phyloP scores from a whole-genome alignment of 805 yeast genomes.

The Ogataea neopini region DNA sequence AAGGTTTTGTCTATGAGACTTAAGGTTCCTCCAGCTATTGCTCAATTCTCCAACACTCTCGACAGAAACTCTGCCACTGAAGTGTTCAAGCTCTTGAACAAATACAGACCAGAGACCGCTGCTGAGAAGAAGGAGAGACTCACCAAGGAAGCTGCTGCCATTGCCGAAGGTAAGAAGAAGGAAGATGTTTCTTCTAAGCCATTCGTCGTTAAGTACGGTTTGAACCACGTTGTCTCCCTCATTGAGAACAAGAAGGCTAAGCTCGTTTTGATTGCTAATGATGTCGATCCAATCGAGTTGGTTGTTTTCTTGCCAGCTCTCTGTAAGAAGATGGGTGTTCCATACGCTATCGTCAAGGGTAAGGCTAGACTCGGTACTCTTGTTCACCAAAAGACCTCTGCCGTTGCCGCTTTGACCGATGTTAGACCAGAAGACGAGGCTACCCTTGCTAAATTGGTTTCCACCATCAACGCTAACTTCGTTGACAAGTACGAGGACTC shows the following conservation, averaged over 20 bases:
- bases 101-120: constrained; percentile 97
- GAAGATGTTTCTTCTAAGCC: constrained; percentile 98
- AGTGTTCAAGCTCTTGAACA: constrained; percentile 95
- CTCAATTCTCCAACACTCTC: constrained; percentile 93
- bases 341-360: constrained; percentile 98
- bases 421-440: constrained; percentile 94
- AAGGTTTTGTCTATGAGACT: constrained; percentile 93
- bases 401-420: constrained; percentile 97
- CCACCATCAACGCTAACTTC: constrained; percentile 93
- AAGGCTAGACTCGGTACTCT: constrained; percentile 98
- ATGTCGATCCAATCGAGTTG: constrained; percentile 98
- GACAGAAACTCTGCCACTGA: constrained; percentile 99
- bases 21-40: constrained; percentile 98
- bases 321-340: constrained; percentile 99
- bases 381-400: constrained; percentile 96
- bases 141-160: constrained; percentile 98
- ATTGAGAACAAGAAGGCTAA: constrained; percentile 98
- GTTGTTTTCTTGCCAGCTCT: constrained; percentile 97
- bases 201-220: constrained; percentile 95
- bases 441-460: constrained; percentile 87
- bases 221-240: constrained; percentile 97
- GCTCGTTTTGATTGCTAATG: constrained; percentile 96
- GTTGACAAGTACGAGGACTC: constrained; percentile 90
- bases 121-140: constrained; percentile 99
- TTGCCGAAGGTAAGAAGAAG: constrained; percentile 96